Percentiles rank a stretch among this genome's conserved stretches.
Conservation (phyloP, 192 early-diverging fungal species). For the Mortierella antarctica region DNA sequence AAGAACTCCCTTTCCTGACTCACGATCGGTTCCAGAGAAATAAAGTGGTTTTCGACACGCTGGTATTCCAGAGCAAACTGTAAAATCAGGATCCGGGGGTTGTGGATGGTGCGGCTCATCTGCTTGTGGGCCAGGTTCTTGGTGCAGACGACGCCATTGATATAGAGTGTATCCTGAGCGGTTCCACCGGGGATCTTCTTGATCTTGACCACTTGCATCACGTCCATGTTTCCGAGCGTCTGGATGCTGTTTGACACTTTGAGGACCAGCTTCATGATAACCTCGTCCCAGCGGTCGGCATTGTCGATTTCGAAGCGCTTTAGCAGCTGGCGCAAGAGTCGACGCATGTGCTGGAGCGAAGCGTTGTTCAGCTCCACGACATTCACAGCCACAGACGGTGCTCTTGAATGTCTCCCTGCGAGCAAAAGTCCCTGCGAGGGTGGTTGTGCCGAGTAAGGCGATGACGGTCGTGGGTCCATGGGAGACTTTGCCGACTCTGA, state of each 20-base stretch:
- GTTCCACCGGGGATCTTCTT: slow-evolving; percentile 93
- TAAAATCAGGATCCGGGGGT: slow-evolving; percentile 88
- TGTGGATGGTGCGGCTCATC: slow-evolving; percentile 75
- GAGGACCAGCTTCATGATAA: slow-evolving; percentile 76
- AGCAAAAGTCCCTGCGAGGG: slow-evolving; percentile 24
- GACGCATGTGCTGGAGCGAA: slow-evolving; percentile 74
- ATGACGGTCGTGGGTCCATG: slow-evolving; percentile 48
- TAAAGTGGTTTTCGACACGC: slow-evolving; percentile 75
- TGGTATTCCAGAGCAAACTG: slow-evolving; percentile 89
- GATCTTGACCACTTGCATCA: slow-evolving; percentile 92
- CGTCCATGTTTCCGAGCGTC: slow-evolving; percentile 70
- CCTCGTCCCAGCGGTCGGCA: slow-evolving; percentile 71
- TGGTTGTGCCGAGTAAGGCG: slow-evolving; percentile 30
- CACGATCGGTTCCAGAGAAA: slow-evolving; percentile 84
- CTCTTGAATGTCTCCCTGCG: slow-evolving; percentile 24
- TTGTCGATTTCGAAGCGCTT: slow-evolving; percentile 69
- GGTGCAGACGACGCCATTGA: slow-evolving; percentile 93
- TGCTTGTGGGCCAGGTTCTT: slow-evolving; percentile 92
- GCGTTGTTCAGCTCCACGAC: slow-evolving; percentile 68
- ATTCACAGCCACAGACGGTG: slow-evolving; percentile 44
- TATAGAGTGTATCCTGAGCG: slow-evolving; percentile 83
- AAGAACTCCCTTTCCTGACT: slow-evolving; percentile 88
- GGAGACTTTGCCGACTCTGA: slow-evolving; percentile 45
- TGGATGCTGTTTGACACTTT: slow-evolving; percentile 81
- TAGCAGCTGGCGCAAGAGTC: slow-evolving; percentile 78